A percentile compares a stretch with the other conserved stretches of the same genome.
Conservation (phyloP, 495 filamentous ascomycete species). For the Aspergillus haitiensis region DNA sequence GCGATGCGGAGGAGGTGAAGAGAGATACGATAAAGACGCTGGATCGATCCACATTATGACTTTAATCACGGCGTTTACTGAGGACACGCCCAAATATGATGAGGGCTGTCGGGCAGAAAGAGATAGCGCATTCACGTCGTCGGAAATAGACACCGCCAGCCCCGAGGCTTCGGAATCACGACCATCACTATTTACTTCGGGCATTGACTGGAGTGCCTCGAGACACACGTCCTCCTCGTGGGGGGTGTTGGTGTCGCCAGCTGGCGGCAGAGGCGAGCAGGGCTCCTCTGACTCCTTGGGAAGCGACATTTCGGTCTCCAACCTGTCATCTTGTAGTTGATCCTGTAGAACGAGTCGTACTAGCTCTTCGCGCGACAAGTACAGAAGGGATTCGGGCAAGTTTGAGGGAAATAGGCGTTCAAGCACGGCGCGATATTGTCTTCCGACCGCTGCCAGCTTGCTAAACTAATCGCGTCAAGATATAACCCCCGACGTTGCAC, state of each 20-base stretch:
- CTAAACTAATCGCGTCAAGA: neutral
- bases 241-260: too few species aligned
- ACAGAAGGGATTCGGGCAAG: neutral
- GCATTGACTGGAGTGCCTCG: neutral
- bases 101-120: neutral
- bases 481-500: neutral
- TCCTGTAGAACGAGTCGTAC: neutral
- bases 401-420: neutral
- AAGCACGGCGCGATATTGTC: neutral
- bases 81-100: slow-evolving; percentile 5
- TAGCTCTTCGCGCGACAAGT: neutral
- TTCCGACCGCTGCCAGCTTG: neutral
- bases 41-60: neutral
- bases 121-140: slow-evolving; percentile 4
- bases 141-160: neutral
- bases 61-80: neutral
- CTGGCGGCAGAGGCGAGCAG: too few species aligned
- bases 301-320: too few species aligned
- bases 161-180: neutral
- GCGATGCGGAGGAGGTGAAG: neutral
- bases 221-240: neutral
- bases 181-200: neutral
- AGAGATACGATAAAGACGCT: neutral
- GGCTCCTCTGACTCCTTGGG: neutral
- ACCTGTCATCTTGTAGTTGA: neutral